These are phyloP conservation scores for Cystobasidium slooffiae DNA, from an alignment of 1,284 basidiomycete genomes.

Conservation along the genomic window DNA sequence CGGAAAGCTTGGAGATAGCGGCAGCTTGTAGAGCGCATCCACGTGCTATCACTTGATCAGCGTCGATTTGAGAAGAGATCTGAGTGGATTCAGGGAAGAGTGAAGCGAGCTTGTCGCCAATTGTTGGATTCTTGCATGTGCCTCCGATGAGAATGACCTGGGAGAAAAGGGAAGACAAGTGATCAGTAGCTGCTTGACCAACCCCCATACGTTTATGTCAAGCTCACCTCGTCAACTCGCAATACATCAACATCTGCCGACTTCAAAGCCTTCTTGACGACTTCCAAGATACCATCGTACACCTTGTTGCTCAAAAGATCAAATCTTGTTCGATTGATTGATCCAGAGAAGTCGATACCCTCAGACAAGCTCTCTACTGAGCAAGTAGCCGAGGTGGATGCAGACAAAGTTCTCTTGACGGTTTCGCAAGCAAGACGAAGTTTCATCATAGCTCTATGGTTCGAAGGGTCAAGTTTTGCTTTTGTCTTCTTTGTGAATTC, in stretches of 20 bases:
- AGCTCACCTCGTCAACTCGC: constrained; percentile 75
- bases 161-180: neutral
- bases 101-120: constrained; percentile 73
- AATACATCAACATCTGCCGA: constrained; percentile 71
- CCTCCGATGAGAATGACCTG: constrained; percentile 84
- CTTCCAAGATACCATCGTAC: constrained; percentile 71
- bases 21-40: constrained; percentile 87
- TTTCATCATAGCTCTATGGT: constrained; percentile 90
- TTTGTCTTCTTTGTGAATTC: constrained; percentile 98
- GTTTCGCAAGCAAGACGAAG: constrained; percentile 90
- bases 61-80: constrained; percentile 70
- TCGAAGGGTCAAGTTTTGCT: constrained; percentile 57
- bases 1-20: constrained; percentile 64
- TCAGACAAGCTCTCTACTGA: constrained; percentile 92
- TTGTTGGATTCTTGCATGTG: constrained; percentile 79
- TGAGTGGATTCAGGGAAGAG: constrained; percentile 69
- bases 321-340: constrained; percentile 93
- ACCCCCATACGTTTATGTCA: neutral
- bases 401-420: constrained; percentile 90
- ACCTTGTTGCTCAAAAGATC: constrained; percentile 79
- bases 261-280: constrained; percentile 68
- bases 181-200: neutral
- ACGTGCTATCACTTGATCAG: constrained; percentile 84
- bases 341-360: constrained; percentile 86
- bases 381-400: constrained; percentile 85